Base-by-base conservation (phyloP, 345 rosid genomes). In the Eucalyptus camaldulensis region DNA sequence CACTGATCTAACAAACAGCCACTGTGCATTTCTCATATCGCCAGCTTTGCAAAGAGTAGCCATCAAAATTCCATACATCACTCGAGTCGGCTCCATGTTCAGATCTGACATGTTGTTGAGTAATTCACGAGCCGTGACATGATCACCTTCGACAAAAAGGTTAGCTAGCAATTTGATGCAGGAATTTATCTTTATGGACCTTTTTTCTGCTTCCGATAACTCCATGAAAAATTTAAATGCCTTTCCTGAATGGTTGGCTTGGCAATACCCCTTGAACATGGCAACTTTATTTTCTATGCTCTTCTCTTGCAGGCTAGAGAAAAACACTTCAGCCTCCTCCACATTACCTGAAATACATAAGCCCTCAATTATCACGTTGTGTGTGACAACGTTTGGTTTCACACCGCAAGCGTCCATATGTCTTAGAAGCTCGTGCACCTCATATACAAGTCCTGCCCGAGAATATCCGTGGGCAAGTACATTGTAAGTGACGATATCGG, bases 241-340 rank as follows among this genome's bases (percentile, higher is more conserved):
- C 45, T 93, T 58, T 45, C 91, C 69, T 29, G 91, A 33, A 80
- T 89, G 91, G 87, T 93, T 88, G 56, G 93, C 93, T 91, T 93
- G 90, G 89, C 96, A 92, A 87, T 93, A 96, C 87, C 97, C 99
- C 89, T 89, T 93, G 51, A 97, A 88, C 94, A 97, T 90, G 90
- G 95, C 94, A 86, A 89, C 91, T 90, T 89, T 90, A 90, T 93
- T 93, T 54, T 95, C 93, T 21, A 85, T 25, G 87, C 90, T 90
- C 90, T 92, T 93, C 49, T 91, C 93, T 27, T 88, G 86, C 87
- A 96, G 86, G 40, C 90, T 91, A 87, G 1, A 21, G 51, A 95
- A 40, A 89, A 96, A 96, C 10, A 83, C 90, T 93, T 95, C 93
- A 49, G 99, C 98, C 88, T 93, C 93, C 90, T 92, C 87, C 89